These are phyloP conservation scores for Neonectria magnoliae DNA, from an alignment of 2,329 filamentous ascomycete species.

Conservation along the genomic window DNA sequence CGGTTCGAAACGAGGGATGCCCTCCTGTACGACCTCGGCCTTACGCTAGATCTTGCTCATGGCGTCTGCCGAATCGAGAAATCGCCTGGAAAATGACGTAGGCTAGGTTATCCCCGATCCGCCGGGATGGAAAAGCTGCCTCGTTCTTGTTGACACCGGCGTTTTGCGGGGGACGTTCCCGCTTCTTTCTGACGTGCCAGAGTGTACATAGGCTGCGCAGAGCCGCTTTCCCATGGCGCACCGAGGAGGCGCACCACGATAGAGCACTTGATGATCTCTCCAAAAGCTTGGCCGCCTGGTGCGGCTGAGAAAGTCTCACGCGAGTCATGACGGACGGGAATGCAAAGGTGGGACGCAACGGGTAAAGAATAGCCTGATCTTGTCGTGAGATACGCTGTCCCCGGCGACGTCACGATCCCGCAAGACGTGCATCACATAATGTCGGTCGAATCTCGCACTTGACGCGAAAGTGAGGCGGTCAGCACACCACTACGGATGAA, in stretches of 20 bases:
- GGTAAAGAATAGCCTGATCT: background rate
- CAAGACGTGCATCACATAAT: background rate
- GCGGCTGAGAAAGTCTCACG: background rate
- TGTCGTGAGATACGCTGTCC: background rate
- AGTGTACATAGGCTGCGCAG: background rate
- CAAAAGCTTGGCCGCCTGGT: background rate
- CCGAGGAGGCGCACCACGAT: background rate
- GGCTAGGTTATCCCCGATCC: background rate
- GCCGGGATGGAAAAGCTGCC: background rate
- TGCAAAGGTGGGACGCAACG: no score
- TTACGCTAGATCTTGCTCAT: background rate
- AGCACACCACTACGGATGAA: background rate
- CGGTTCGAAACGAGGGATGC: background rate
- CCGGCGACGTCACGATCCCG: background rate
- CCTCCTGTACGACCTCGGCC: background rate
- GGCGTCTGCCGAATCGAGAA: background rate
- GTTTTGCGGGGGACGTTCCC: background rate
- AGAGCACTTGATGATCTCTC: background rate
- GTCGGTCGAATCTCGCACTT: background rate
- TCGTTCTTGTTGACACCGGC: background rate
- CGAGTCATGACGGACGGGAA: background rate
- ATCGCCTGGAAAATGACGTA: background rate
- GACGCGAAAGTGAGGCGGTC: background rate
- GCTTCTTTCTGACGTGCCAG: background rate
- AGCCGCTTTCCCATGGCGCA: background rate